These are phyloP conservation scores for Hericium rajendrae DNA, from an alignment of 768 basidiomycete genomes.

Conservation along the genomic window DNA sequence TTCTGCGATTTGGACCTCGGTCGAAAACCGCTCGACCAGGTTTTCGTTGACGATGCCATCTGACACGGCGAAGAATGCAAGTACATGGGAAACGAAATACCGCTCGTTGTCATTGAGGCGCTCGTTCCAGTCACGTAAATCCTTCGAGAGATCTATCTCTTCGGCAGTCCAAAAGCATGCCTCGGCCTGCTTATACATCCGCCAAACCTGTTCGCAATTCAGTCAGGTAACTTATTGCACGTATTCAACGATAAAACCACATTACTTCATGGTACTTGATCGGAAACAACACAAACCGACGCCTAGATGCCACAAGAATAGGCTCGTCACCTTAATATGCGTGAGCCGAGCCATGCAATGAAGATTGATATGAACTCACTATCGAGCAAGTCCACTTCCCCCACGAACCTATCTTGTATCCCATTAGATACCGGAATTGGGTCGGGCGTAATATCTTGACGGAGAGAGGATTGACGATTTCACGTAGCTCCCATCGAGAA, in stretches of 20 bases:
- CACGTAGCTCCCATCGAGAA: too few relatives aligned
- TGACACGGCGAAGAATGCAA: constrained; percentile 93
- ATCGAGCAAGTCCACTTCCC: constrained; percentile 1
- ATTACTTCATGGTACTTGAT: constrained; percentile 86
- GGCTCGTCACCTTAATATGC: constrained; percentile 66
- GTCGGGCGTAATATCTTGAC: too few relatives aligned
- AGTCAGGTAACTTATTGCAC: constrained; percentile 67
- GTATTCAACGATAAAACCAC: too few relatives aligned
- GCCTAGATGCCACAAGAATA: constrained; percentile 64
- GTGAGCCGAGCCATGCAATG: too few relatives aligned
- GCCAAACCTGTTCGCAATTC: constrained; percentile 66
- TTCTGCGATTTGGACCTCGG: constrained; percentile 85
- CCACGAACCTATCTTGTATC: too few relatives aligned
- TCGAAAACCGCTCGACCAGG: constrained; percentile 84
- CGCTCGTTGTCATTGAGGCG: constrained; percentile 76
- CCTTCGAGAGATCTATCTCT: constrained; percentile 85
- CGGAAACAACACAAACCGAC: constrained; percentile 87
- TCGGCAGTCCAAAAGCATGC: constrained; percentile 92
- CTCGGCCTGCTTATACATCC: constrained; percentile 91
- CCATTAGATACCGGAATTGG: too few relatives aligned
- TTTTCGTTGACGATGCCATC: constrained; percentile 97
- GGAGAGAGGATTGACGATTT: too few relatives aligned
- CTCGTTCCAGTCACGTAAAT: constrained; percentile 76
- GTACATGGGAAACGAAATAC: constrained; percentile 83
- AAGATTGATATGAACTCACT: neutral